Evolutionary conservation across 2,329 filamentous ascomycete genomes (phyloP).

Genomic region (Neopestalotiopsis rosae): DNA sequence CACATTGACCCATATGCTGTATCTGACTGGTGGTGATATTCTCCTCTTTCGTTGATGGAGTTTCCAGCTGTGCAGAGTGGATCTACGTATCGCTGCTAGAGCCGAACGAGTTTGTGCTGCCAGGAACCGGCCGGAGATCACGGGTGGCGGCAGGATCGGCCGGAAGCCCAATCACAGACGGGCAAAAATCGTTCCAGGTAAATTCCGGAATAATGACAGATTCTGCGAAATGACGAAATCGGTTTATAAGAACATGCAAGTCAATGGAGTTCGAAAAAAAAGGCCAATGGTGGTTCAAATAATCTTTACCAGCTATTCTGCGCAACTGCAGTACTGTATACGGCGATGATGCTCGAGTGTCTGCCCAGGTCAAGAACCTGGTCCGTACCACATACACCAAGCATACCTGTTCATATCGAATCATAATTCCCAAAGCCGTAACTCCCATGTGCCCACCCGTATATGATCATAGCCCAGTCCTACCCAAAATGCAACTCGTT

Average conservation of each 20-base stretch:
- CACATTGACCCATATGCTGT: neutral
- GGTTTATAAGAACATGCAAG: neutral
- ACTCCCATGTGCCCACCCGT: neutral
- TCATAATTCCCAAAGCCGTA: neutral
- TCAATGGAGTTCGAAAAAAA: neutral
- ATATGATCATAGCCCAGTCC: neutral
- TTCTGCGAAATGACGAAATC: neutral
- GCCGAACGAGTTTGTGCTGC: neutral
- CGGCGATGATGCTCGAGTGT: too few species aligned
- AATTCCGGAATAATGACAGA: neutral
- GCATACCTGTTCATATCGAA: neutral
- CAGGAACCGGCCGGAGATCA: conserved; percentile 8
- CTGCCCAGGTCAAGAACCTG: too few species aligned
- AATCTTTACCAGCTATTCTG: too few species aligned
- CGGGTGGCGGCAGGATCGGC: conserved; percentile 11
- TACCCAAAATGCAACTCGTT: too few species aligned
- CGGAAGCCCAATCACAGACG: neutral
- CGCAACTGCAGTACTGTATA: too few species aligned
- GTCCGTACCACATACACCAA: neutral
- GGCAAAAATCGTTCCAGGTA: neutral
- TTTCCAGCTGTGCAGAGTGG: neutral
- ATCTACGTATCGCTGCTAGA: neutral
- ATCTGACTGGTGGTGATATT: neutral
- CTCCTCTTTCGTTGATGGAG: neutral
- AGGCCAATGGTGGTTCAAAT: too few species aligned